phyloP scores from a whole-genome alignment of 192 early-diverging fungal species.

The Backusella macrospora region DNA sequence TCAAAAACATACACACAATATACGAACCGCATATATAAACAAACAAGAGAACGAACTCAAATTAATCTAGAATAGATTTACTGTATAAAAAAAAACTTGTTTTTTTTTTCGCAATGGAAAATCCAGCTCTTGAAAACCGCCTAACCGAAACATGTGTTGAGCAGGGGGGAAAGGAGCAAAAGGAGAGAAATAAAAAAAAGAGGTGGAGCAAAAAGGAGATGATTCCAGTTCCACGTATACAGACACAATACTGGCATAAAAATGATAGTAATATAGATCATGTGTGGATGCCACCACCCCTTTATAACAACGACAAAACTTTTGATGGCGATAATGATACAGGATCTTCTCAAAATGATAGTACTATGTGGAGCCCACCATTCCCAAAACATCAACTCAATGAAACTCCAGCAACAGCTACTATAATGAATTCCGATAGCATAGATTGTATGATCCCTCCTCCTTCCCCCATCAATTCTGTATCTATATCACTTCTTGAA shows the following conservation, averaged over 20 bases:
- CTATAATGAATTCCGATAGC: neutral
- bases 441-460: neutral
- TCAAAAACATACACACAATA: neutral
- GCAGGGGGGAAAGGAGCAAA: conserved; percentile 13
- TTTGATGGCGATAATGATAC: too few relatives aligned
- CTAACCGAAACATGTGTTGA: conserved; percentile 15
- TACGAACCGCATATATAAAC: neutral
- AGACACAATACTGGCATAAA: conserved; percentile 6
- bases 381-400: neutral
- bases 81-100: neutral
- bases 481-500: neutral
- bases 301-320: too few relatives aligned
- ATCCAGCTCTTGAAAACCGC: neutral
- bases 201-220: conserved; percentile 7
- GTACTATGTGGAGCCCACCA: neutral
- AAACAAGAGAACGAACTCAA: neutral
- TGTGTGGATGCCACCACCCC: neutral
- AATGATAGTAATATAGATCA: neutral
- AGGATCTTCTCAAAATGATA: too few relatives aligned
- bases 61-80: neutral
- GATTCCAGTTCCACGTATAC: conserved; percentile 2
- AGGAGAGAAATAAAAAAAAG: neutral
- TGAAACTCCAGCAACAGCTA: neutral
- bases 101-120: neutral
- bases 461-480: conserved; percentile 8